Conservation (phyloP, 1,139 yeast genomes). For the Wickerhamomyces sp. region DNA sequence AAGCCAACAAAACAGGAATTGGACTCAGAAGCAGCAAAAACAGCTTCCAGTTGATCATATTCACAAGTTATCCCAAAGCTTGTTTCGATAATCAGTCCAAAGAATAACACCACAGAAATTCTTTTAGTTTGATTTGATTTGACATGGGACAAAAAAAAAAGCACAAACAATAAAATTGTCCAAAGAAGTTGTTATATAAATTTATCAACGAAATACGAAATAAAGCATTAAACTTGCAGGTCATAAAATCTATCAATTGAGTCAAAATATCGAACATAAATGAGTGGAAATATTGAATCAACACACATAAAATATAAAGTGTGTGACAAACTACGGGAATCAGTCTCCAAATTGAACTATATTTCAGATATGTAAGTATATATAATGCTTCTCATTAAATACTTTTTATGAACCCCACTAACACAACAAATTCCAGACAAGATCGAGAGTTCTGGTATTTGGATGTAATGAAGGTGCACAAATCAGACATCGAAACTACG, state of each 20-base stretch:
- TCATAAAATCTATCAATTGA: no score
- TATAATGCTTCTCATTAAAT: neutral
- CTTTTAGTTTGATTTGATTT: neutral
- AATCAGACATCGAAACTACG: conserved; percentile 9
- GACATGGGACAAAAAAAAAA: no score
- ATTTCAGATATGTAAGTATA: conserved; percentile 16
- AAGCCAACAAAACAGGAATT: neutral
- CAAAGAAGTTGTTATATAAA: no score
- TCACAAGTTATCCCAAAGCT: no score
- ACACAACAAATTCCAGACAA: conserved; percentile 9
- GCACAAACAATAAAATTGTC: no score
- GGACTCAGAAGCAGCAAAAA: conserved; percentile 1
- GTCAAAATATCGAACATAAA: no score
- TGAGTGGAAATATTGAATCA: neutral
- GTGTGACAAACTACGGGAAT: neutral
- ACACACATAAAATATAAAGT: neutral
- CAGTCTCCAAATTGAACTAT: conserved; percentile 13
- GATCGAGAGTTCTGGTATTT: conserved; percentile 20
- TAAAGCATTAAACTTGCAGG: no score
- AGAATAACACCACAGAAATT: neutral
- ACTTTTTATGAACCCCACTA: no score
- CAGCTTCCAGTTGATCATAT: neutral
- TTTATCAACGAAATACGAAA: no score
- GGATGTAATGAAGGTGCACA: conserved; percentile 11
- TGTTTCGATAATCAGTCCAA: no score